phyloP scores from a whole-genome alignment of 768 basidiomycete species.

The Agaricus blazei region DNA sequence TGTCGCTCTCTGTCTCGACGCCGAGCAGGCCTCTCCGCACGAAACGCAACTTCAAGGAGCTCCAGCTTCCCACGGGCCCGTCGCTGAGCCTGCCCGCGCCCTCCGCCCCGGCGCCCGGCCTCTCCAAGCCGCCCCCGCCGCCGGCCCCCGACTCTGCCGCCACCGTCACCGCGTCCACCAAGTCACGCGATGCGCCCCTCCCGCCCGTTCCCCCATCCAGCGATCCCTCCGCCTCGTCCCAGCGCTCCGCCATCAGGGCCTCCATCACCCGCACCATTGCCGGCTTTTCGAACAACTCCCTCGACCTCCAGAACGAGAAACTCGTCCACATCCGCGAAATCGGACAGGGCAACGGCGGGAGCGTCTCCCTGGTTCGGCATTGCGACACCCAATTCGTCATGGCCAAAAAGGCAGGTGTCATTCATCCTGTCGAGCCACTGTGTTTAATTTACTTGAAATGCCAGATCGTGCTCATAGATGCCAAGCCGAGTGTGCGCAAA shows the following conservation, averaged over 20 bases:
- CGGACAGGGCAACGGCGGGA: constrained; percentile 95
- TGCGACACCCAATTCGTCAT: constrained; percentile 86
- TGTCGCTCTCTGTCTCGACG: not conserved
- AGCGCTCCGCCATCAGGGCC: constrained; percentile 13
- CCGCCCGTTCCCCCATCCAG: constrained; percentile 12
- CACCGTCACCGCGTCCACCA: constrained; percentile 10
- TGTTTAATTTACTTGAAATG: not conserved
- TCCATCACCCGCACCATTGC: constrained; percentile 20
- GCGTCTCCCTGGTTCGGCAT: constrained; percentile 94
- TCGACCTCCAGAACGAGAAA: constrained; percentile 75
- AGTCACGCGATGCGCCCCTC: constrained; percentile 5
- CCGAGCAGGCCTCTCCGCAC: constrained; percentile 58
- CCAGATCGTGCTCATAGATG: constrained; percentile 92
- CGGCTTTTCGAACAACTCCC: constrained; percentile 28
- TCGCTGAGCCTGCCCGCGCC: constrained; percentile 1
- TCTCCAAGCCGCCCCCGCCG: constrained; percentile 9
- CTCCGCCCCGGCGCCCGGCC: constrained; percentile 11
- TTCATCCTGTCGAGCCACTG: not conserved
- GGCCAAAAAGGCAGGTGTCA: constrained; percentile 86
- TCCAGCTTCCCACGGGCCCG: constrained; percentile 54
- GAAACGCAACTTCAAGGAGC: constrained; percentile 87
- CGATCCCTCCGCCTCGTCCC: constrained; percentile 15
- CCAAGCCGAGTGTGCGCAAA: constrained; percentile 91
- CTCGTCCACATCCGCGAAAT: constrained; percentile 86
- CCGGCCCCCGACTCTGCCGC: not conserved